These are phyloP conservation scores for Suillus tomentosus DNA, from an alignment of 768 basidiomycete species.

Conservation along the genomic window DNA sequence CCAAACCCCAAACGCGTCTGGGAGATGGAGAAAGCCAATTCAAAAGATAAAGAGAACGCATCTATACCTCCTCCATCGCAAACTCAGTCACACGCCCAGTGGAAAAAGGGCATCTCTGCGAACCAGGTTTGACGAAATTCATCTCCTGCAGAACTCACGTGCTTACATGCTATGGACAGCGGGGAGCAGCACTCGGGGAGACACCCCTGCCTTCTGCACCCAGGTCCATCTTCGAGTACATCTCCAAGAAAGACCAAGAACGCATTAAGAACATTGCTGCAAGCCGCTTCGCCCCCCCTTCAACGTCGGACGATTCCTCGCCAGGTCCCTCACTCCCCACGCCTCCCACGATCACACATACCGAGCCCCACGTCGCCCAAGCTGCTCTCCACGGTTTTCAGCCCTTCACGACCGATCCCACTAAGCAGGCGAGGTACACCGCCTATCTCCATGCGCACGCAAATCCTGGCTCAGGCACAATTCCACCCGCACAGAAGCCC, in stretches of 20 bases:
- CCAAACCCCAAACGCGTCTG: conserved; percentile 84
- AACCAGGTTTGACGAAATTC: conserved; percentile 58
- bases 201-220: conserved; percentile 65
- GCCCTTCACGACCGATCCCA: conserved; percentile 76
- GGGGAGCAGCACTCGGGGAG: conserved; percentile 85
- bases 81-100: conserved; percentile 44
- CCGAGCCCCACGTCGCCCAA: conserved; percentile 79
- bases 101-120: conserved; percentile 65
- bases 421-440: conserved; percentile 84
- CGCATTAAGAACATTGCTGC: conserved; percentile 67
- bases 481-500: conserved; percentile 53
- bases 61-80: conserved; percentile 25
- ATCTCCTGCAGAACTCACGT: background rate
- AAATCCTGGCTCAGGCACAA: conserved; percentile 40
- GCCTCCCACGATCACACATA: conserved; percentile 52
- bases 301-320: conserved; percentile 28
- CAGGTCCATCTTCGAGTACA: conserved; percentile 90
- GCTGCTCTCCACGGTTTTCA: conserved; percentile 89
- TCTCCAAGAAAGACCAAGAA: conserved; percentile 90
- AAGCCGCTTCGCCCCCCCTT: conserved; percentile 24
- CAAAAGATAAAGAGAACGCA: conserved; percentile 48
- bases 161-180: conserved; percentile 45
- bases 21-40: conserved; percentile 45
- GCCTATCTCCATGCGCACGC: conserved; percentile 80
- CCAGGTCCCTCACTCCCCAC: conserved; percentile 34